Base-by-base conservation (phyloP, 2,329 filamentous ascomycete species). In the Monosporascus sp. region DNA sequence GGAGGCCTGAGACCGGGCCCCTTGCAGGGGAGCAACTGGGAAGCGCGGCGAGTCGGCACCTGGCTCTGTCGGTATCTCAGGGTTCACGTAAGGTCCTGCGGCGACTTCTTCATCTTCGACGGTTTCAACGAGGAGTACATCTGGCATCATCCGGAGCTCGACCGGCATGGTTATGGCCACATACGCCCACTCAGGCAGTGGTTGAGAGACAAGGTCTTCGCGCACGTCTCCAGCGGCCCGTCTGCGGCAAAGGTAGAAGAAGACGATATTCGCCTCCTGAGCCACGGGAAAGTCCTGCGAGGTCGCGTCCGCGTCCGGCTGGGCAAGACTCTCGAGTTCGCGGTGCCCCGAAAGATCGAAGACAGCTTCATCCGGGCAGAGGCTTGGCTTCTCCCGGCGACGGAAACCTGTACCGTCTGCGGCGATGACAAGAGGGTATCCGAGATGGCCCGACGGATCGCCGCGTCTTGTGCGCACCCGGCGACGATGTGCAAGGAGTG, bases 51-150 rank as follows among this genome's bases (percentile, higher is more conserved):
- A 24, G 51, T 68, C 38, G 49, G 52, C 22, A 47, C 50, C 8
- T 72, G 69, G 70, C 59, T 70, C 17, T 71, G 66, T 48, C 64
- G 64, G 2, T 60, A 64, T 54, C 52, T 73, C n/a, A 48, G 54
- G 8, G 57, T 71, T 27, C 56, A 64, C 39, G 24, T 71, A 18
- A 54, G 51, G 15, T 58, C 56, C 0, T 27, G 44, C 14, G 46
- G 53, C 2, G 50, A 57, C 4, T 70, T 65, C 31, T 55, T 70
- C 31, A 50, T 70, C 8, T 48, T 72, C 15, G 58, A 51, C 9
- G 67, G 67, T 2, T 56, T 65, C n/a, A 65, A 66, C 35, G 62
- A 69, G 51, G 57, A 67, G 43, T 72, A 71, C 48, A 35, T 72
- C 39, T 69, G 62, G 39, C 70, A 72, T 44, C 48, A 43, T 2